Evolutionary conservation across 129 eudicot genomes (phyloP), one percentile per base, ranked within the genome.

Genomic region (Escallonia herrerae): DNA sequence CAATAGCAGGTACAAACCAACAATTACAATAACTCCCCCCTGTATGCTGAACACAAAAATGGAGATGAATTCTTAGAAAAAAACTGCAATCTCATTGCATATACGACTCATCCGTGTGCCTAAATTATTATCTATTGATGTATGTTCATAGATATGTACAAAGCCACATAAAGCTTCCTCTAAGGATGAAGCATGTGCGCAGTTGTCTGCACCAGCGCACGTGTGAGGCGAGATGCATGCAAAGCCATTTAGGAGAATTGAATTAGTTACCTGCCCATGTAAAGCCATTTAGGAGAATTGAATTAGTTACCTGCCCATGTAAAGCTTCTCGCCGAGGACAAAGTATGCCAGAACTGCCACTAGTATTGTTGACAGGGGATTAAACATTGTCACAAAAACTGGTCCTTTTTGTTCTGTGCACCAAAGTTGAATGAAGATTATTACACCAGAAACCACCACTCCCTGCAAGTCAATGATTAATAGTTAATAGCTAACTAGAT

Each of bases 311-410:
- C 91, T 81, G 58, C 91, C 91, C 11, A 69, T 15, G 69, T 75
- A 85, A 40, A 85, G 84, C 67, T 81, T 83, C 60, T 87, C 90
- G 8, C 80, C 87, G n/a, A 87, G 77, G 39, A 79, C 81, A 68
- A 87, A 83, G 66, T 87, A 87, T 15, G 90, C 70, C 11, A 83
- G 56, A 60, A 83, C 59, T 46, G 90, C 87, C 43, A 83, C 90
- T 64, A 83, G 55, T 56, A 87, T 11, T 48, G 95, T 73, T 3
- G 83, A 45, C 2, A 87, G 74, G 51, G 95, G 95, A 79, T 83
- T 87, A 43, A 83, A 87, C 85, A 87, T 78, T 33, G 95, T 87
- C 66, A 87, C 85, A 56, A 87, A 87, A 37, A 87, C 90, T 0
- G 90, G 90, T 11, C 95, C 95, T 73, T 74, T 87, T 67, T 65